Conservation (phyloP, 345 rosid genomes). For the Citropsis articulata region DNA sequence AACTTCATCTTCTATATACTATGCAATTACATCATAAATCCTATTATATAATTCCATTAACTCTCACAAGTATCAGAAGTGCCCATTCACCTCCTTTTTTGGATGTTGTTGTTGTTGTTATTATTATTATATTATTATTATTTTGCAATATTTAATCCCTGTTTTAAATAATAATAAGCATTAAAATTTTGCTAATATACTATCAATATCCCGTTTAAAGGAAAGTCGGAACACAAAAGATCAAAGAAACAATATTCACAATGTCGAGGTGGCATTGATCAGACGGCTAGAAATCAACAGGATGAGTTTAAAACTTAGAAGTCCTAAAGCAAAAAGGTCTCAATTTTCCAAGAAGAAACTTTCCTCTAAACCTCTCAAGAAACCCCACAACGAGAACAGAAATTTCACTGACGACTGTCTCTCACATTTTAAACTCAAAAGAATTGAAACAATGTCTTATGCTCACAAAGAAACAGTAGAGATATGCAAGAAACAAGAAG, state of each 20-base stretch:
- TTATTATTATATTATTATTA: background rate
- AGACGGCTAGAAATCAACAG: background rate
- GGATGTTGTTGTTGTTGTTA: background rate
- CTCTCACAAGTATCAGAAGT: background rate
- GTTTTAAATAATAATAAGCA: background rate
- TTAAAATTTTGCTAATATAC: background rate
- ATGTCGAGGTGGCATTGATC: background rate
- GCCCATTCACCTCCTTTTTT: background rate
- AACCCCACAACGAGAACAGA: background rate
- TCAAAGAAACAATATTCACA: background rate
- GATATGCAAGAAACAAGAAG: slow-evolving; percentile 24
- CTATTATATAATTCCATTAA: background rate
- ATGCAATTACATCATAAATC: no score
- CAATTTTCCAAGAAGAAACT: background rate
- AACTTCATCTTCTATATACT: background rate
- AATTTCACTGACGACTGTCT: background rate
- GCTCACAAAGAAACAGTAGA: slow-evolving; percentile 18
- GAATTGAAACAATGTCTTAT: slow-evolving; percentile 3
- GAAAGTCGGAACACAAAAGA: no score
- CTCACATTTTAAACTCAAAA: background rate
- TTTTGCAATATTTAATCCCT: background rate
- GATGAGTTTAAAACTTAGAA: background rate
- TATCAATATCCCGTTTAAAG: background rate
- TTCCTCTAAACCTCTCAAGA: background rate
- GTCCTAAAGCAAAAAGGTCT: background rate